phyloP scores from a whole-genome alignment of 164 flowering plant species.

The Annona squamosa region DNA sequence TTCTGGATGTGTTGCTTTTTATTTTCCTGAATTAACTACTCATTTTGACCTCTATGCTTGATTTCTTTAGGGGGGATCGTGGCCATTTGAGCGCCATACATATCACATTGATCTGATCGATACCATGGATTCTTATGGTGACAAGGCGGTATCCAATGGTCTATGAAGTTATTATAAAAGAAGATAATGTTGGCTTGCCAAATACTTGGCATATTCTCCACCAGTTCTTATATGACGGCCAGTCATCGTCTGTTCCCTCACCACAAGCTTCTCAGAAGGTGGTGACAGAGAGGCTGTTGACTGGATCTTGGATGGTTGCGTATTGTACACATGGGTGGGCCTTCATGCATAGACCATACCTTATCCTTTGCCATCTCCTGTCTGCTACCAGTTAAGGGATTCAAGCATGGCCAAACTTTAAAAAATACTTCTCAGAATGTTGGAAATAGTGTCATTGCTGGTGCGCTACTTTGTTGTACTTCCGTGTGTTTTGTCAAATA shows the following conservation, averaged over 20 bases:
- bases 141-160: not conserved
- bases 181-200: not conserved
- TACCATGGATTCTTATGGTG: not conserved
- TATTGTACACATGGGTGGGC: conserved; percentile 6
- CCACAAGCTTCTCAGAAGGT: not conserved
- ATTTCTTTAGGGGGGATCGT: too few relatives aligned
- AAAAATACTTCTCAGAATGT: not conserved
- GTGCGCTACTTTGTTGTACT: too few relatives aligned
- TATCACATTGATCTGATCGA: not conserved
- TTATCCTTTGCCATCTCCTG: not conserved
- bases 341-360: not conserved
- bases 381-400: not conserved
- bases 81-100: too few relatives aligned
- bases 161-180: not conserved
- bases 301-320: conserved; percentile 3
- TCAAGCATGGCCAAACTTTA: not conserved
- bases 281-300: not conserved
- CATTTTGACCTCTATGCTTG: too few relatives aligned
- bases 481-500: not conserved
- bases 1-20: too few relatives aligned
- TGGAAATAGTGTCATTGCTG: too few relatives aligned
- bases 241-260: not conserved
- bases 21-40: too few relatives aligned
- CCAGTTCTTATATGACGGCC: not conserved
- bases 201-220: not conserved